These are phyloP conservation scores for Babesia caballi DNA, from an alignment of 169 alveolate genomes.

Conservation along the genomic window DNA sequence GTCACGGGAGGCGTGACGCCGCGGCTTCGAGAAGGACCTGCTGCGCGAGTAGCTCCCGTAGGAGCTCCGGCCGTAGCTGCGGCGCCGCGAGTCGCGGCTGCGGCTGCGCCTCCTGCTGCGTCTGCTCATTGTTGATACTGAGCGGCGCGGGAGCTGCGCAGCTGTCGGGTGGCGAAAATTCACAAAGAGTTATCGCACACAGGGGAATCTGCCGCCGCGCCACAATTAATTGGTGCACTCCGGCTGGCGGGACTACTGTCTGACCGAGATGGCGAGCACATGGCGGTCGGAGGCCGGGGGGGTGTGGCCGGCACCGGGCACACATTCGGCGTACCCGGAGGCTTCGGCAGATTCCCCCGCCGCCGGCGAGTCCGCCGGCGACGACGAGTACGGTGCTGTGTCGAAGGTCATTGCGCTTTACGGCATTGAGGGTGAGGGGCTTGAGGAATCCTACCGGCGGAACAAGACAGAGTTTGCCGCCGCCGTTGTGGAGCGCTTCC, in stretches of 20 bases:
- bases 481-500: constrained; percentile 9
- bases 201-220: neutral
- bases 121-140: constrained; percentile 22
- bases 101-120: constrained; percentile 42
- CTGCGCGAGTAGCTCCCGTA: constrained; percentile 26
- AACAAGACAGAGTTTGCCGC: constrained; percentile 9
- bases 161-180: constrained; percentile 45
- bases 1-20: constrained; percentile 25
- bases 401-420: neutral
- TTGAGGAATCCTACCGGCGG: neutral
- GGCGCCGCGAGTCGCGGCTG: constrained; percentile 28
- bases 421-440: constrained; percentile 11
- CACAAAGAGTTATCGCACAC: constrained; percentile 22
- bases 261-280: neutral
- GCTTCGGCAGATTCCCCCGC: neutral
- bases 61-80: constrained; percentile 28
- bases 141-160: neutral
- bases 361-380: neutral
- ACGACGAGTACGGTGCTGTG: neutral
- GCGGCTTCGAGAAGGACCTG: constrained; percentile 4
- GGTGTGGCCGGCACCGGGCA: neutral
- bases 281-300: neutral
- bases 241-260: neutral
- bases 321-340: neutral
- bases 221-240: neutral